Evolutionary conservation across 352 stramenopile genomes (phyloP).

Genomic region (Hyaloperonospora arabidopsidis): DNA sequence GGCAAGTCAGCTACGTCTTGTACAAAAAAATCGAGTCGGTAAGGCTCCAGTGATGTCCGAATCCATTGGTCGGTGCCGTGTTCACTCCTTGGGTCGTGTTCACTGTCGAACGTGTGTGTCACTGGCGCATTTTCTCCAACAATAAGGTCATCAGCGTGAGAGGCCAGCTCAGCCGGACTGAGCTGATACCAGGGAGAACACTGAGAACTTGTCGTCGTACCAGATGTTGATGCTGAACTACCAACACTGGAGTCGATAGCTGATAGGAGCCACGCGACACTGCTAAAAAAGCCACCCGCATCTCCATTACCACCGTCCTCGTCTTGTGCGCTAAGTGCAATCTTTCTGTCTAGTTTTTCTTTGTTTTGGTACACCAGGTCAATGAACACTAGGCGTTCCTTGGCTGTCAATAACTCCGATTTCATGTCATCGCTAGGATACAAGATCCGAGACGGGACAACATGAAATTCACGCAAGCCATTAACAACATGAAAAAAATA

Average conservation of each 20-base stretch:
- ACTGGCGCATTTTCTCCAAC: conserved; percentile 23
- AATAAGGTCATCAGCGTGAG: conserved; percentile 44
- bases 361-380: conserved; percentile 53
- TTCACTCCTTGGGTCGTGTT: conserved; percentile 14
- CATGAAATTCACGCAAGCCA: conserved; percentile 55
- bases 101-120: conserved; percentile 10
- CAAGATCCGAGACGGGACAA: conserved; percentile 44
- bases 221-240: conserved; percentile 12
- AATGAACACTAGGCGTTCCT: conserved; percentile 51
- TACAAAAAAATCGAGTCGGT: conserved; percentile 55
- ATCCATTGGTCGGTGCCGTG: conserved; percentile 62
- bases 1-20: conserved; percentile 50
- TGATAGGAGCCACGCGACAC: conserved; percentile 63
- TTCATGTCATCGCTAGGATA: conserved; percentile 25
- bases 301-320: conserved; percentile 13
- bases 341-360: conserved; percentile 39
- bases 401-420: conserved; percentile 35
- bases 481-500: conserved; percentile 56
- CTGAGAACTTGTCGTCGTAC: conserved; percentile 13
- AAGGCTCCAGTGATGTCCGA: conserved; percentile 50
- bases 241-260: conserved; percentile 48
- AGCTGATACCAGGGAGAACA: conserved; percentile 23
- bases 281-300: conserved; percentile 55
- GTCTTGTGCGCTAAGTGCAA: conserved; percentile 36
- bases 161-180: conserved; percentile 36